Conservation (phyloP, 768 basidiomycete species). For the Fomitopsis serialis region DNA sequence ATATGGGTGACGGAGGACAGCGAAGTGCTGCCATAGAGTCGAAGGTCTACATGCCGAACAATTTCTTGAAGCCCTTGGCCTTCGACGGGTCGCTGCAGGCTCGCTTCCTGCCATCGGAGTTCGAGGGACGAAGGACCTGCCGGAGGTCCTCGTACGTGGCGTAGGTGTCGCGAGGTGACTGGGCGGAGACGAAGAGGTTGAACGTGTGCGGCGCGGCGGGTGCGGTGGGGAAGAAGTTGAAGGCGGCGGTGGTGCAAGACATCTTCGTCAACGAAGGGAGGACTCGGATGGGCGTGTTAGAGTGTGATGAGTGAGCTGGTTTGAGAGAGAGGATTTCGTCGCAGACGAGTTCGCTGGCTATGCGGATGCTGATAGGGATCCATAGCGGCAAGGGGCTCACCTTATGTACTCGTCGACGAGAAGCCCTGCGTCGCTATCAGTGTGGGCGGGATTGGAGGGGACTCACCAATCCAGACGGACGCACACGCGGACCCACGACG, state of each 20-base stretch:
- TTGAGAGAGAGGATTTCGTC: not conserved
- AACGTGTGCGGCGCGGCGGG: slow-evolving; percentile 15
- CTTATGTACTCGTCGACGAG: slow-evolving; percentile 2
- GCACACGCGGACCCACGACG: slow-evolving; percentile 2
- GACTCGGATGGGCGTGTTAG: not conserved
- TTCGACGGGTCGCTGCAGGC: not conserved
- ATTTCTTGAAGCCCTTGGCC: slow-evolving; percentile 13
- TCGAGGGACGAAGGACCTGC: slow-evolving; percentile 15
- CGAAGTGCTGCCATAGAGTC: not conserved
- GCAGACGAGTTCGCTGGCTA: slow-evolving; percentile 1
- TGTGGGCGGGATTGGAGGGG: not conserved
- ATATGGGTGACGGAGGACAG: no score
- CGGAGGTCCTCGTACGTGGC: slow-evolving; percentile 15
- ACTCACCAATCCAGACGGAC: not conserved
- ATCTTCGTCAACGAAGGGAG: slow-evolving; percentile 3
- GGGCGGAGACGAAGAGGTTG: slow-evolving; percentile 10
- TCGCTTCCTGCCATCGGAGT: slow-evolving; percentile 10
- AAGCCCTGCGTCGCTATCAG: not conserved
- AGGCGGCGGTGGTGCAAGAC: slow-evolving; percentile 12
- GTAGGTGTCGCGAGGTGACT: slow-evolving; percentile 17
- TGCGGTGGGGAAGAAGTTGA: slow-evolving; percentile 11
- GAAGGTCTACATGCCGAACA: slow-evolving; percentile 12
- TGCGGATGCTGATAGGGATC: not conserved
- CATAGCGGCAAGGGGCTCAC: not conserved
- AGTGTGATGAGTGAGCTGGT: not conserved